Evolutionary conservation across 345 rosid genomes (phyloP), one percentile per base, ranked within the genome.

Genomic region (Populus deltoides): DNA sequence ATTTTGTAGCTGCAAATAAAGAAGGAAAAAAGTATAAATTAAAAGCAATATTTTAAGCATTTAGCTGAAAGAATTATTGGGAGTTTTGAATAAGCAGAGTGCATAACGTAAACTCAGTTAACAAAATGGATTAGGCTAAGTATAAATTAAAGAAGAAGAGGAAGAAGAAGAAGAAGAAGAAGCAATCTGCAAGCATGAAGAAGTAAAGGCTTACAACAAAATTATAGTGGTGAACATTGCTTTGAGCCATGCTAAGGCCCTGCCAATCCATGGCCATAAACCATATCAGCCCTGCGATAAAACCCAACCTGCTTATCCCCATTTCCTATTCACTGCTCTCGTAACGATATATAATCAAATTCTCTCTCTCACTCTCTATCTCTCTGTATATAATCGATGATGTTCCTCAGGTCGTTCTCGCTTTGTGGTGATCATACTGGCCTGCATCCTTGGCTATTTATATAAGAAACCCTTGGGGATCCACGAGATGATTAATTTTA

Each of bases 1-100:
- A 24, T 86, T 79, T 53, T 78, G 29, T 51, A 83, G n/a, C 86
- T 86, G 75, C 83, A 80, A 38, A 2, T 6, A n/a, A 9, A 62
- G 5, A 25, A 25, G 33, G 25, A 0, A 6, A 1, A 29, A 18
- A 4, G 0, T 0, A 4, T 2, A 41, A 12, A 39, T 27, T 27
- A 27, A 27, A 27, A 27, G 27, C 27, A 27, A 27, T 27, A 27
- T 27, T 27, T 27, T 27, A 27, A 27, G 27, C 27, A 27, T 27
- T 27, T 27, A 27, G 27, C 27, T 27, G 27, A 27, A 27, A 27
- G 1, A 27, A 27, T 27, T 27, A 27, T 1, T 27, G 27, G 27
- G 27, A 27, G 27, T 27, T 27, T 27, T 27, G 27, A 27, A 27
- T 27, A 27, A 27, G 27, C 27, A 27, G 27, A 27, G 27, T 27